Conservation (phyloP, 2,329 filamentous ascomycete species). For the Podosphaera xanthii region DNA sequence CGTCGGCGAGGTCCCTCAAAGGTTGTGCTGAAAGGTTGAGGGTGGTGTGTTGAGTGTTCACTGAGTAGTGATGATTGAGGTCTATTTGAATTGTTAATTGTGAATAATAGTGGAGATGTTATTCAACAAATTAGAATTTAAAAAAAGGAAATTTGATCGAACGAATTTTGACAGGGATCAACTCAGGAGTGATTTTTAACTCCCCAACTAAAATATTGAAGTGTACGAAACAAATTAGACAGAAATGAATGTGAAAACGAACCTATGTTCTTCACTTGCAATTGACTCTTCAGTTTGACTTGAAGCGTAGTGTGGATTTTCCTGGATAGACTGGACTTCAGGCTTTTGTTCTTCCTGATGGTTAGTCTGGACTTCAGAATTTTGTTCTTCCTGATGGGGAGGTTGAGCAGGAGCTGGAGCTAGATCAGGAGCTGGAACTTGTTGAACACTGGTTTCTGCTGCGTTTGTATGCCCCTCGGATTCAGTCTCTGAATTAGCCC, state of each 20-base stretch:
- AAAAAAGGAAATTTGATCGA: slow-evolving; percentile 6
- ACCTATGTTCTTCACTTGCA: neutral
- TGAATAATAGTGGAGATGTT: slow-evolving; percentile 9
- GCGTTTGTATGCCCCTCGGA: neutral
- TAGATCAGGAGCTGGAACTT: neutral
- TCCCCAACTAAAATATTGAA: too few species aligned
- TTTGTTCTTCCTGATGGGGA: neutral
- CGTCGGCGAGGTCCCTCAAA: slow-evolving; percentile 11
- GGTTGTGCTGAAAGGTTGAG: slow-evolving; percentile 9
- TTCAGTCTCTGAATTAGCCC: slow-evolving; percentile 22
- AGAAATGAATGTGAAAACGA: neutral
- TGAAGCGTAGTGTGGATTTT: neutral
- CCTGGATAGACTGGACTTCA: neutral
- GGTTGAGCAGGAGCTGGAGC: neutral
- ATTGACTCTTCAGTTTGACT: neutral
- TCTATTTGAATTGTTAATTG: slow-evolving; percentile 7
- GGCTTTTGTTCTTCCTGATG: neutral
- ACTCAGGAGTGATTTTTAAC: neutral
- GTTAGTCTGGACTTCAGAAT: neutral
- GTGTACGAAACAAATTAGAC: too few species aligned
- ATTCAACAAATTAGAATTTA: slow-evolving; percentile 9
- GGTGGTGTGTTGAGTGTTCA: slow-evolving; percentile 1
- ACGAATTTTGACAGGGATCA: neutral
- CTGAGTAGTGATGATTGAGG: slow-evolving; percentile 18
- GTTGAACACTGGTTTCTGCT: neutral